Evolutionary conservation across 805 yeast species (phyloP).

Genomic region (Myxozyma nipponensis): DNA sequence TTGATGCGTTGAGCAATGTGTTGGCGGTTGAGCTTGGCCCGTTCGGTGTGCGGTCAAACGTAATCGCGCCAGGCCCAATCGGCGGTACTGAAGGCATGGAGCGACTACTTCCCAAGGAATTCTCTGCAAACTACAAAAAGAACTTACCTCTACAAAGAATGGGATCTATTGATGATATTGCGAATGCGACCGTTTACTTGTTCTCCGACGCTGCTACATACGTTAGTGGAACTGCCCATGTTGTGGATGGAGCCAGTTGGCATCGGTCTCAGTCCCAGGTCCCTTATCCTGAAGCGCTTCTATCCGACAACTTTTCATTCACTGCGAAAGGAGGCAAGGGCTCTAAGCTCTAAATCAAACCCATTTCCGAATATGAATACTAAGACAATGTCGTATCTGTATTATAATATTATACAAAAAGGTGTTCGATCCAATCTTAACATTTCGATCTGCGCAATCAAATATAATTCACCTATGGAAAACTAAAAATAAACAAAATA

Average conservation of each 20-base stretch:
- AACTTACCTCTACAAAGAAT: slow-evolving; percentile 50
- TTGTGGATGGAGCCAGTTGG: slow-evolving; percentile 89
- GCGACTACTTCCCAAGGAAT: slow-evolving; percentile 49
- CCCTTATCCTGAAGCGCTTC: slow-evolving; percentile 17
- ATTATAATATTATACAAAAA: background rate
- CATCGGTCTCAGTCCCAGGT: slow-evolving; percentile 15
- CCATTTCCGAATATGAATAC: background rate
- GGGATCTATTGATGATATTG: slow-evolving; percentile 75
- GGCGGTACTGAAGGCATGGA: slow-evolving; percentile 81
- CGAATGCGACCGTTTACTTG: slow-evolving; percentile 78
- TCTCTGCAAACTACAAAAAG: slow-evolving; percentile 43
- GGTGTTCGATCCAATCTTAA: background rate
- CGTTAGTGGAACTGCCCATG: slow-evolving; percentile 69
- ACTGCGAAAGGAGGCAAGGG: background rate
- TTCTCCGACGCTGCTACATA: slow-evolving; percentile 79
- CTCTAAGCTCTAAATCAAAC: background rate
- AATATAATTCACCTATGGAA: background rate
- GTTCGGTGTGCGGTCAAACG: slow-evolving; percentile 74
- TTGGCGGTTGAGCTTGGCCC: slow-evolving; percentile 92
- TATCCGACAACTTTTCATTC: background rate
- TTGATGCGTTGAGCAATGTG: slow-evolving; percentile 80
- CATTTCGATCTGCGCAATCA: background rate
- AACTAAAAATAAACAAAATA: background rate
- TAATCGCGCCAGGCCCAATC: slow-evolving; percentile 85
- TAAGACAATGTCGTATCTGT: no score